These are phyloP conservation scores for Chrysoporthe austroafricana DNA, from an alignment of 2,329 filamentous ascomycete genomes.

Conservation along the genomic window DNA sequence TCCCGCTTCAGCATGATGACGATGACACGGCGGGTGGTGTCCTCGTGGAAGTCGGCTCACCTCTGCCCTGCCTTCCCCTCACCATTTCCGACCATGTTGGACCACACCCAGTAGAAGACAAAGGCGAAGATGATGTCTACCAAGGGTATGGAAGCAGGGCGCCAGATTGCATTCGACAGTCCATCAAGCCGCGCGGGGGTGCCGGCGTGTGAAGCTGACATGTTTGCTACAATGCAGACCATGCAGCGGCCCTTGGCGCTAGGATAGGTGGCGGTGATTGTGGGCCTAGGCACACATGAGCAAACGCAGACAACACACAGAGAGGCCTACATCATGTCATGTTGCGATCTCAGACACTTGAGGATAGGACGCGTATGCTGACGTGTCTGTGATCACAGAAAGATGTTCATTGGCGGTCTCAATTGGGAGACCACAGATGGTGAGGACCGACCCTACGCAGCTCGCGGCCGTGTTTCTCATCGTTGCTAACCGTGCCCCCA, in stretches of 20 bases:
- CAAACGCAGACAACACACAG: constrained; percentile 18
- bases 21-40: constrained; percentile 17
- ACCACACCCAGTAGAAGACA: constrained; percentile 8
- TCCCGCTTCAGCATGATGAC: constrained; percentile 21
- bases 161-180: not conserved
- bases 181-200: constrained; percentile 12
- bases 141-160: constrained; percentile 6
- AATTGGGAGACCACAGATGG: constrained; percentile 99
- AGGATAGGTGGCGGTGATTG: not conserved
- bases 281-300: constrained; percentile 6
- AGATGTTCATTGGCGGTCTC: constrained; percentile 99
- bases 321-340: constrained; percentile 12
- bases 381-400: constrained; percentile 60
- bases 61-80: not conserved
- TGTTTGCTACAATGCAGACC: constrained; percentile 13
- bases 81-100: constrained; percentile 12
- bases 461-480: not conserved
- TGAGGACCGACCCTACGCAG: constrained; percentile 55
- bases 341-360: constrained; percentile 15
- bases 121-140: constrained; percentile 5
- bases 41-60: not conserved
- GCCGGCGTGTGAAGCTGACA: not conserved
- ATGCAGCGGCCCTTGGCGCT: not conserved
- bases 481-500: constrained; percentile 18
- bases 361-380: constrained; percentile 27